Evolutionary conservation across 208 protist genomes (phyloP).

Genomic region (Borovskyia barvae): DNA sequence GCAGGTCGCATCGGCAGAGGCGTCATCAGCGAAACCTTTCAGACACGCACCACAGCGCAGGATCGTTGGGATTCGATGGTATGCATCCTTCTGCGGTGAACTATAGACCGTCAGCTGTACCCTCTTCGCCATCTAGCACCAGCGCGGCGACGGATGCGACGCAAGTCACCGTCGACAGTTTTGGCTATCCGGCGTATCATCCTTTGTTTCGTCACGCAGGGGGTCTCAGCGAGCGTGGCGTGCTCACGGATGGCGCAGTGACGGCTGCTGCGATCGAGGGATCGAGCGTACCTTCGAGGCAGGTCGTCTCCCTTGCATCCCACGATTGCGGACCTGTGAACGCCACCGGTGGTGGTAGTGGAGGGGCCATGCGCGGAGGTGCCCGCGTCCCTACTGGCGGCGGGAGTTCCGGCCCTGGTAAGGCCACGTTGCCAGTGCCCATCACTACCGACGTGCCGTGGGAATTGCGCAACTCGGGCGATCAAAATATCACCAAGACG

Average conservation of each 20-base stretch:
- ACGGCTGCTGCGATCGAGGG: background rate
- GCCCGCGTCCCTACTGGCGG: no score
- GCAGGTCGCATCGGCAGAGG: no score
- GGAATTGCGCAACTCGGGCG: conserved; percentile 39
- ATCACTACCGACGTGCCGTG: conserved; percentile 47
- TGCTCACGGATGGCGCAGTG: background rate
- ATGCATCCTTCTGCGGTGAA: no score
- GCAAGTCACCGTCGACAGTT: conserved; percentile 20
- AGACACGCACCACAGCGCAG: no score
- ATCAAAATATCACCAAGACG: conserved; percentile 22
- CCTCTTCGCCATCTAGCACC: no score
- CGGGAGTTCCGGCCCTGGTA: background rate
- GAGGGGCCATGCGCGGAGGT: no score
- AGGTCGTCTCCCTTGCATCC: background rate
- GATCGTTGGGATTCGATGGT: no score
- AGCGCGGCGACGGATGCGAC: conserved; percentile 1
- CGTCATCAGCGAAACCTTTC: no score
- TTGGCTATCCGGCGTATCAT: conserved; percentile 21
- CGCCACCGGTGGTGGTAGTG: background rate
- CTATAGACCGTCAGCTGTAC: background rate
- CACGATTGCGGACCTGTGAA: background rate
- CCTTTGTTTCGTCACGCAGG: conserved; percentile 9
- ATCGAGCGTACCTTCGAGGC: background rate
- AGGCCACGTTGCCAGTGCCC: conserved; percentile 9
- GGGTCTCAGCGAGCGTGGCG: conserved; percentile 4